phyloP scores from a whole-genome alignment of 2,329 filamentous ascomycete genomes.

The Alternaria brassicicola region DNA sequence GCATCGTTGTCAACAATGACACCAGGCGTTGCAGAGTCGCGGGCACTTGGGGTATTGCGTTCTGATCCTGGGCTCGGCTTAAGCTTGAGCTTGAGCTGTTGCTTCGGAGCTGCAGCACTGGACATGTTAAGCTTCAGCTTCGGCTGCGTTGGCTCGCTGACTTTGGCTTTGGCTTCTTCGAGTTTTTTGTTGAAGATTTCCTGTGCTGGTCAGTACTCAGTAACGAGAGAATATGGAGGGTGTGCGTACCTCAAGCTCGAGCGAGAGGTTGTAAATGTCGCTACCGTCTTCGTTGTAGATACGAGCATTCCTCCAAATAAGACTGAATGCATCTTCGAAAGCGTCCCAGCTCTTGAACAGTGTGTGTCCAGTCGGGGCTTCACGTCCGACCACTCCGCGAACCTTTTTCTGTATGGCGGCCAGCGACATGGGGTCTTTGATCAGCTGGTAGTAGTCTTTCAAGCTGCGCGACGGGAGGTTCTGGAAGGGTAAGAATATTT shows the following conservation, averaged over 20 bases:
- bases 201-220: constrained; percentile 53
- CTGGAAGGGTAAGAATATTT: constrained; percentile 76
- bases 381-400: constrained; percentile 72
- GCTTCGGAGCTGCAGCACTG: constrained; percentile 35
- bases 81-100: constrained; percentile 68
- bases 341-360: constrained; percentile 83
- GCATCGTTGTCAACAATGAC: constrained; percentile 62
- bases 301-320: constrained; percentile 86
- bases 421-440: constrained; percentile 79
- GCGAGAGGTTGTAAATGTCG: constrained; percentile 77
- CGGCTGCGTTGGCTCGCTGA: constrained; percentile 73
- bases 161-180: constrained; percentile 72
- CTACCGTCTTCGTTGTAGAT: constrained; percentile 93
- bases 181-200: constrained; percentile 71
- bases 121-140: constrained; percentile 82
- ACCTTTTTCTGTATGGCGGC: constrained; percentile 78
- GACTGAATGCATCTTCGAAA: constrained; percentile 78
- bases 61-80: constrained; percentile 50
- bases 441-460: constrained; percentile 86
- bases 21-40: constrained; percentile 53
- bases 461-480: constrained; percentile 76
- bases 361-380: constrained; percentile 63
- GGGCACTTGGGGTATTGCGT: constrained; percentile 49
- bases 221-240: neutral
- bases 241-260: constrained; percentile 73